Evolutionary conservation across 2,329 filamentous ascomycete species (phyloP), one percentile per base, ranked within the genome.

Genomic region (Aureobasidium leucospermi): DNA sequence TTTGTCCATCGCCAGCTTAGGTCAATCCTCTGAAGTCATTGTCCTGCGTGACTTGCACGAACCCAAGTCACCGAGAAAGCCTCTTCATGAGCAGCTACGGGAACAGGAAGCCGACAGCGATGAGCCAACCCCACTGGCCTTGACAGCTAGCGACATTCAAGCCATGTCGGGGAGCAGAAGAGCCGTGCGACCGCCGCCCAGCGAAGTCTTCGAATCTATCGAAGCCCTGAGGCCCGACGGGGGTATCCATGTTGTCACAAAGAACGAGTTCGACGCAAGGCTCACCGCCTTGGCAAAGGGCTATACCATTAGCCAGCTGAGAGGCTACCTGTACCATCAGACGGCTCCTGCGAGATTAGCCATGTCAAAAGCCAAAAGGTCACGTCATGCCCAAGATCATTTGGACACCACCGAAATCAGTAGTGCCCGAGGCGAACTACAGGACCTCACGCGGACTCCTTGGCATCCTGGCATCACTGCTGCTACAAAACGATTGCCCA

Each of bases 1-100:
- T 9, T 36, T 63, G 31, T 55, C 51, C 34, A 62, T 62, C 55
- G 56, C 41, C 10, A 62, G 60, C 8, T 38, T 63, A 16, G 60
- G 59, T 19, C 43, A 59, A 52, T 46, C 49, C 6, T 60, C 62
- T 6, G 60, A 62, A 41, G 58, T 63, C 39, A 63, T 63, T 28
- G 58, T 63, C 11, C 47, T 63, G 10, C 51, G 62, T 23, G 62
- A 63, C 41, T 29, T 63, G 32, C 31, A 58, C 55, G 55, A 58
- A 28, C 47, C 53, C 11, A 58, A 60, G 9, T 16, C 28, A n/a
- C n/a, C 15, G 15, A 16, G 31, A 13, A 45, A 52, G 39, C 9
- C 8, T 6, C 31, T 15, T 6, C 28, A 31, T 1, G 13, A 28
- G 7, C 13, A 13, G 9, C 19, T 31, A 41, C 15, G 15, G 6